Evolutionary conservation across 75 land plant species (phyloP).

Genomic region (Cunninghamia lanceolata): DNA sequence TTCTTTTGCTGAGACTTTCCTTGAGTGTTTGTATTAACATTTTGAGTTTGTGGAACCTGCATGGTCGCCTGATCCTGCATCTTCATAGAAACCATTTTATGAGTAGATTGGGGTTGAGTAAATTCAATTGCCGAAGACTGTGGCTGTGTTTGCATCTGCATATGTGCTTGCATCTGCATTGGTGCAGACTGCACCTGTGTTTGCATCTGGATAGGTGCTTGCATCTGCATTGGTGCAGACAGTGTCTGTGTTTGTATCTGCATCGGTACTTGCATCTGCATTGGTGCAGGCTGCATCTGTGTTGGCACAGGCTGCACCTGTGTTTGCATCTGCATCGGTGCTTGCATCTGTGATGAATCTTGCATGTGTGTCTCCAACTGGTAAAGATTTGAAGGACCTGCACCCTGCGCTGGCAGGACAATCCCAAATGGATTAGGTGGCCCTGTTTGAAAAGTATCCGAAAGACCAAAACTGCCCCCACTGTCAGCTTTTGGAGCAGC

Average conservation of each 20-base stretch:
- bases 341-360: slow-evolving; percentile 16
- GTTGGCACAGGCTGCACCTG: background rate
- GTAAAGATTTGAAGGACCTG: background rate
- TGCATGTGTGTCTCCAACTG: slow-evolving; percentile 15
- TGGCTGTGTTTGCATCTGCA: slow-evolving; percentile 3
- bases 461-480: slow-evolving; percentile 2
- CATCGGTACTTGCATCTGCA: slow-evolving; percentile 5
- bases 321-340: slow-evolving; percentile 14
- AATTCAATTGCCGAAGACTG: slow-evolving; percentile 39
- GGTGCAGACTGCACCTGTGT: slow-evolving; percentile 21
- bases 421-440: slow-evolving; percentile 11
- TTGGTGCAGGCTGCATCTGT: slow-evolving; percentile 15
- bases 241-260: slow-evolving; percentile 21
- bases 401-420: background rate
- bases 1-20: slow-evolving; percentile 19
- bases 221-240: slow-evolving; percentile 9
- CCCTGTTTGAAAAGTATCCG: slow-evolving; percentile 8
- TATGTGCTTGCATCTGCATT: background rate
- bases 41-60: slow-evolving; percentile 2
- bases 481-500: background rate
- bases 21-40: background rate
- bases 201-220: background rate
- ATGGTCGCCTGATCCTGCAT: slow-evolving; percentile 2
- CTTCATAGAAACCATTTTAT: background rate
- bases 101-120: slow-evolving; percentile 23